Evolutionary conservation across 192 early-diverging fungal species (phyloP).

Genomic region (Jimgerdemannia flammicorona): DNA sequence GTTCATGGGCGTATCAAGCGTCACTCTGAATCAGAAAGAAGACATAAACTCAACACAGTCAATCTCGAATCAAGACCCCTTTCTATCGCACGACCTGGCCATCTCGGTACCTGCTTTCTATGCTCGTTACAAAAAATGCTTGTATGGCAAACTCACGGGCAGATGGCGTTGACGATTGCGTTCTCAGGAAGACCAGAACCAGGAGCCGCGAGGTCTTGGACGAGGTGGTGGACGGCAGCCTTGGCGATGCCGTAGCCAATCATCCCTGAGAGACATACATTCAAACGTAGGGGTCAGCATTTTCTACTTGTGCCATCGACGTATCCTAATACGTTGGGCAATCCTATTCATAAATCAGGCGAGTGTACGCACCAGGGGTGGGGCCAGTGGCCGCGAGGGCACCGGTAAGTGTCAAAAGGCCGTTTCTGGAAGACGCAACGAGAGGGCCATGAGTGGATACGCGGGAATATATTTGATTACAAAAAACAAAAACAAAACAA

Average conservation of each 20-base stretch:
- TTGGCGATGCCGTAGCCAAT: conserved; percentile 95
- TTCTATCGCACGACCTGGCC: too few relatives aligned
- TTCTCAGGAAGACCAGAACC: conserved; percentile 68
- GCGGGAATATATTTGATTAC: neutral
- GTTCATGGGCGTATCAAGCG: conserved; percentile 90
- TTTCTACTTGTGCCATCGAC: neutral
- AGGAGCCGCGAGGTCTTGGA: conserved; percentile 64
- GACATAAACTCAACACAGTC: neutral
- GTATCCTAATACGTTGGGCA: neutral
- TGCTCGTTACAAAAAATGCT: conserved; percentile 9
- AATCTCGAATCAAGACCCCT: too few relatives aligned
- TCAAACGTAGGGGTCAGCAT: too few relatives aligned
- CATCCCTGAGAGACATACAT: conserved; percentile 27
- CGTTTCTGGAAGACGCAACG: conserved; percentile 36
- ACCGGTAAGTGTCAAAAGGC: conserved; percentile 78
- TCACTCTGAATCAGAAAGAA: conserved; percentile 40
- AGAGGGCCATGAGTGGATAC: neutral
- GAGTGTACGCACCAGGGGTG: conserved; percentile 50
- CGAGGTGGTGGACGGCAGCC: conserved; percentile 89
- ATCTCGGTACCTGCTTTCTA: too few relatives aligned
- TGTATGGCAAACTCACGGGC: conserved; percentile 48
- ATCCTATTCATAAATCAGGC: conserved; percentile 18
- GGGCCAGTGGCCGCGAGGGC: conserved; percentile 65
- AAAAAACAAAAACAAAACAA: neutral
- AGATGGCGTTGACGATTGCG: conserved; percentile 65